Evolutionary conservation across 805 yeast genomes (phyloP).

Genomic region (Candida yuanshanica): DNA sequence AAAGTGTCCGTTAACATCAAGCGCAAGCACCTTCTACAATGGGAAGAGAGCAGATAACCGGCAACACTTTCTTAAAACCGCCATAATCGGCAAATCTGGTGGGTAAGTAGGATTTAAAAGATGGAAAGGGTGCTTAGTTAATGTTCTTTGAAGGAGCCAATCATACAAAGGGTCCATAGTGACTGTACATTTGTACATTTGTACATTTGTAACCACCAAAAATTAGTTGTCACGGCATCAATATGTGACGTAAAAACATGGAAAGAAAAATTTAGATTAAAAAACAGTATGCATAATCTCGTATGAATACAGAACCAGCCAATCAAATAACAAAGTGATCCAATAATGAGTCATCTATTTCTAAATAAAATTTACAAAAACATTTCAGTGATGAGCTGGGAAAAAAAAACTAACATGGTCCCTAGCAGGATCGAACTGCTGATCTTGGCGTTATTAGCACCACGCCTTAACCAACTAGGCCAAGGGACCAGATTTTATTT

Average conservation of each 20-base stretch:
- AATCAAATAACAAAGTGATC: too few relatives aligned
- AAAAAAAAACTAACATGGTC: constrained; percentile 41
- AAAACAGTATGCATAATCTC: too few relatives aligned
- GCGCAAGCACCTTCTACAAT: background rate
- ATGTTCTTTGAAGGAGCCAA: too few relatives aligned
- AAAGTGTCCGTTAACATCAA: background rate
- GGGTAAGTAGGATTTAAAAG: too few relatives aligned
- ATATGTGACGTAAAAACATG: background rate
- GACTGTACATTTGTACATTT: too few relatives aligned
- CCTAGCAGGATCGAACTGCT: constrained; percentile 87
- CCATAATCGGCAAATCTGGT: too few relatives aligned
- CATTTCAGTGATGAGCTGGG: background rate
- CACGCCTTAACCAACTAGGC: constrained; percentile 59
- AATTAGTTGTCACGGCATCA: background rate
- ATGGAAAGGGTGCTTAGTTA: too few relatives aligned
- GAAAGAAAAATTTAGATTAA: too few relatives aligned
- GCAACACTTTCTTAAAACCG: too few relatives aligned
- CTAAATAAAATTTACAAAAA: background rate
- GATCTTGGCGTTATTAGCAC: constrained; percentile 56
- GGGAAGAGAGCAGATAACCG: background rate
- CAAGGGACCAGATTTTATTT: constrained; percentile 38
- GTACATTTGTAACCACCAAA: background rate
- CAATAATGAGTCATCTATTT: background rate
- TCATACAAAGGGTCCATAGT: too few relatives aligned
- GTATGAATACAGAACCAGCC: too few relatives aligned